Evolutionary conservation across 371 early-diverging fungal genomes (phyloP).

Genomic region (Haplosporangium sp.): DNA sequence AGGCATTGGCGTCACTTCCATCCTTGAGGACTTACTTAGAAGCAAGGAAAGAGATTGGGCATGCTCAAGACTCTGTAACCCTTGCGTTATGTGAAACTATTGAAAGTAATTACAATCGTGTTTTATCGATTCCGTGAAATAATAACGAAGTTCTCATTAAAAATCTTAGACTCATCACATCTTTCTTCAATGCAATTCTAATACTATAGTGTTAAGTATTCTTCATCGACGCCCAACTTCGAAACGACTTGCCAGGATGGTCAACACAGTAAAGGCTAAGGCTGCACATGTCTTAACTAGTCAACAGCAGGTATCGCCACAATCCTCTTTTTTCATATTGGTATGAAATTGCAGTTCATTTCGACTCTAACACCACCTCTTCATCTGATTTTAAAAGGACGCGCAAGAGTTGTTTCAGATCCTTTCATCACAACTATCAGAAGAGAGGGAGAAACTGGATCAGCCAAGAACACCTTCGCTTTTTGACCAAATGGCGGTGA

Average conservation of each 20-base stretch:
- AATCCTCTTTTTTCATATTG: not conserved
- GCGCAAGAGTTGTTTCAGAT: slow-evolving; percentile 52
- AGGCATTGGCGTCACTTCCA: slow-evolving; percentile 49
- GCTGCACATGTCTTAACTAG: slow-evolving; percentile 46
- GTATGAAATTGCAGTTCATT: no score
- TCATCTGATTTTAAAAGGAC: slow-evolving; percentile 15
- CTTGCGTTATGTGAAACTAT: slow-evolving; percentile 39
- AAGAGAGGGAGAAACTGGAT: slow-evolving; percentile 51
- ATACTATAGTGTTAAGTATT: slow-evolving; percentile 27
- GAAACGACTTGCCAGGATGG: slow-evolving; percentile 23
- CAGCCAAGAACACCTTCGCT: slow-evolving; percentile 54
- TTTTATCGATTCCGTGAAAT: no score
- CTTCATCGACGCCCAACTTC: slow-evolving; percentile 27
- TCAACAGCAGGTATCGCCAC: slow-evolving; percentile 37
- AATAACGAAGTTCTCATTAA: no score
- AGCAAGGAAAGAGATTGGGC: slow-evolving; percentile 36
- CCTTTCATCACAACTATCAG: slow-evolving; percentile 56
- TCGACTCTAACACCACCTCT: not conserved
- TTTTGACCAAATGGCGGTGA: slow-evolving; percentile 43
- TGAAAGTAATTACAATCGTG: slow-evolving; percentile 21
- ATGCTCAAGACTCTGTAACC: slow-evolving; percentile 39
- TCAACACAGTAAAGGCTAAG: slow-evolving; percentile 34
- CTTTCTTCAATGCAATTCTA: not conserved
- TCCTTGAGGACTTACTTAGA: slow-evolving; percentile 34
- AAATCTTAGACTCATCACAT: not conserved